Evolutionary conservation across 495 filamentous ascomycete genomes (phyloP), one percentile per base, ranked within the genome.

Genomic region (Daldinia vernicosa): DNA sequence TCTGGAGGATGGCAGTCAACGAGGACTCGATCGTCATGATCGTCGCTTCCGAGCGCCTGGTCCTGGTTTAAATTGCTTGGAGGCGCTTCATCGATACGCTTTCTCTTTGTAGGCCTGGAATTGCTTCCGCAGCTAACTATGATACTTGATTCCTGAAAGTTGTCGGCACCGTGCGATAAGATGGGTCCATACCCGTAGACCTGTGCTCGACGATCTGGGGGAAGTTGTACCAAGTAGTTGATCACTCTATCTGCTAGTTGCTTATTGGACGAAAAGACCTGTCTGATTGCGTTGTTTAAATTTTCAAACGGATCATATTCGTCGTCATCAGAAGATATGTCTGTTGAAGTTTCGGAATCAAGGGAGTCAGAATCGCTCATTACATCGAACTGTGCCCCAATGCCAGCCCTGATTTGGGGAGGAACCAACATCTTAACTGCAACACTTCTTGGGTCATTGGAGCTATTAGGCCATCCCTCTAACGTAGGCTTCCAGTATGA

Each of bases 251-350:
- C 54, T 5, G 55, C 63, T 5, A 66, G 15, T 8, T 43, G 40
- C 5, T 45, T 14, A n/a, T 52, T 50, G 6, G 28, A 30, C n/a
- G 54, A 58, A 32, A 66, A 66, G 2, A 40, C 55, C 17, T 26
- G 55, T 40, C 63, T 59, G 12, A 66, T 66, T 0, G 63, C 32
- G 1, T 43, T 15, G 26, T 66, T 45, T 43, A 66, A 27, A 15
- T 12, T 43, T 53, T 60, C 55, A n/a, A 53, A 52, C 1, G 43
- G n/a, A 24, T 66, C 63, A 28, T 66, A 45, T 28, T 59, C 63
- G 1, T 43, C 56, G 11, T 43, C 35, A 6, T 66, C 55, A 8
- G 45, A 66, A 32, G 63, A 66, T 11, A 26, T 59, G 6, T 53
- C 55, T 4, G 45, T 53, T 22, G 30, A 12, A 24, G 63, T 43